Percentiles rank a stretch among this genome's conserved stretches.
These are phyloP conservation scores for Grosmannia clavigera DNA, from an alignment of 2,329 filamentous ascomycete genomes.

Conservation along the genomic window DNA sequence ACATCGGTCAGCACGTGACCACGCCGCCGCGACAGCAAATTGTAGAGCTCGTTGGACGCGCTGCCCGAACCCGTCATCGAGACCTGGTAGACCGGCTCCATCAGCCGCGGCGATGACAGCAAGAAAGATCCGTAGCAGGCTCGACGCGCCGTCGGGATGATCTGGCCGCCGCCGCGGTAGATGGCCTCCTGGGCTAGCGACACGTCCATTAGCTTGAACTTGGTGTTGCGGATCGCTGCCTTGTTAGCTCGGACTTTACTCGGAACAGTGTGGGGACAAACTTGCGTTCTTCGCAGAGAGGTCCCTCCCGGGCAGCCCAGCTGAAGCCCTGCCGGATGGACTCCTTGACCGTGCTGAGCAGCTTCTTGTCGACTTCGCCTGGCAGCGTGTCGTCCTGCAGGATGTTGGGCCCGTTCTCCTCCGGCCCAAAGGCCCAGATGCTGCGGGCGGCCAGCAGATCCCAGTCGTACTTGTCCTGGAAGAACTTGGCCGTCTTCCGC, in stretches of 20 bases:
- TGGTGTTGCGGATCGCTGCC: constrained; percentile 86
- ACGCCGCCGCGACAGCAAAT: constrained; percentile 73
- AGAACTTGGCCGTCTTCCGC: constrained; percentile 88
- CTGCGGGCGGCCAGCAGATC: constrained; percentile 87
- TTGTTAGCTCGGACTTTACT: constrained; percentile 2
- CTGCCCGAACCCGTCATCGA: constrained; percentile 89
- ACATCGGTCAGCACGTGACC: constrained; percentile 93
- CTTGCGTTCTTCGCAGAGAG: constrained; percentile 93
- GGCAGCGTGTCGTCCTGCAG: constrained; percentile 93
- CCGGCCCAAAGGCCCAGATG: constrained; percentile 97
- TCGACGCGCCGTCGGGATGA: constrained; percentile 86
- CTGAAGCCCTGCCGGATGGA: constrained; percentile 92
- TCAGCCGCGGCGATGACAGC: constrained; percentile 89
- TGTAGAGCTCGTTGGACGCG: constrained; percentile 80
- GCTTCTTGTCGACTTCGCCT: constrained; percentile 86
- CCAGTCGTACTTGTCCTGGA: constrained; percentile 95
- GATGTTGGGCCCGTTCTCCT: constrained; percentile 90
- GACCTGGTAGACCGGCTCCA: constrained; percentile 92
- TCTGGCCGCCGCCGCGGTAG: constrained; percentile 88
- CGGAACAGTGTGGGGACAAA: constrained; percentile 14
- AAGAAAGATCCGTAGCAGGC: constrained; percentile 94
- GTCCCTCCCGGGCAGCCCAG: constrained; percentile 92
- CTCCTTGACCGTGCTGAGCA: constrained; percentile 76
- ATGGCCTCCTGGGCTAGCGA: constrained; percentile 80
- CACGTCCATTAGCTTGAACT: constrained; percentile 92